Evolutionary conservation across 75 land plant species (phyloP).

Genomic region (Cunninghamia lanceolata): DNA sequence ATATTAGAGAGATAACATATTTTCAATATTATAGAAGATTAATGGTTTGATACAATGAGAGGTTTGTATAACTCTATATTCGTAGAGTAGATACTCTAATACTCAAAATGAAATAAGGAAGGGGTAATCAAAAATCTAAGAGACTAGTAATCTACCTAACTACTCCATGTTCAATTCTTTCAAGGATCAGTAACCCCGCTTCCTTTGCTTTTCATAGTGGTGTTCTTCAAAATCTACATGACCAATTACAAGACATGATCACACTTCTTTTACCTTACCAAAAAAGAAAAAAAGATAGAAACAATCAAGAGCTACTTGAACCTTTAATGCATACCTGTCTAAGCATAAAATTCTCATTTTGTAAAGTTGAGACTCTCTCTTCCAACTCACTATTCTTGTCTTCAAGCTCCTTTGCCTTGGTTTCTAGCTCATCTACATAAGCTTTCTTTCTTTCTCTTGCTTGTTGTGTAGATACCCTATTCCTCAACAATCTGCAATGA

Average conservation of each 20-base stretch:
- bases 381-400: slow-evolving; percentile 41
- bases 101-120: too few relatives aligned
- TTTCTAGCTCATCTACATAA: slow-evolving; percentile 49
- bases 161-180: not conserved
- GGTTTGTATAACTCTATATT: too few relatives aligned
- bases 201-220: not conserved
- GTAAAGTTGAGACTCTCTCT: slow-evolving; percentile 45
- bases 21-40: too few relatives aligned
- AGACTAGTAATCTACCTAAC: too few relatives aligned
- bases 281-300: not conserved
- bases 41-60: too few relatives aligned
- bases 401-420: slow-evolving; percentile 41
- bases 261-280: not conserved
- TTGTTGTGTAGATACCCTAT: slow-evolving; percentile 67
- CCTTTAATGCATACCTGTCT: slow-evolving; percentile 27
- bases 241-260: not conserved
- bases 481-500: slow-evolving; percentile 41
- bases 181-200: not conserved
- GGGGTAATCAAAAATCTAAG: too few relatives aligned
- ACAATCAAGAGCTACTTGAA: not conserved
- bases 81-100: too few relatives aligned
- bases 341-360: slow-evolving; percentile 55
- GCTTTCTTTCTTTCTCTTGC: slow-evolving; percentile 66
- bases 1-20: too few relatives aligned
- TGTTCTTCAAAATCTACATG: slow-evolving; percentile 4